Conservation (phyloP, 164 flowering plant species). For the Euptelea pleiosperma region DNA sequence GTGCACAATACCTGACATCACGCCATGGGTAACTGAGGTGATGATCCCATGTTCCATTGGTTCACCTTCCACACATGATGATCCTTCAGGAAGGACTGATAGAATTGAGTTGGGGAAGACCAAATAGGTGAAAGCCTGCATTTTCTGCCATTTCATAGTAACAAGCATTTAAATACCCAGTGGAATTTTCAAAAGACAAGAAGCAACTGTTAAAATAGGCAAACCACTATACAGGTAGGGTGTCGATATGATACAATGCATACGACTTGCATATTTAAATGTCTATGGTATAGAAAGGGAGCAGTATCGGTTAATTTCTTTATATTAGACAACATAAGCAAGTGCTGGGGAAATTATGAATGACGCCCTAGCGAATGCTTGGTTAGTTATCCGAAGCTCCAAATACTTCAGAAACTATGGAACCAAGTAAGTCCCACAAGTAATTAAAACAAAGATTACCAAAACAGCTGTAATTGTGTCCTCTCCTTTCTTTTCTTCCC, state of each 20-base stretch:
- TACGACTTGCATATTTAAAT: no score
- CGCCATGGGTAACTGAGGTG: slow-evolving; percentile 79
- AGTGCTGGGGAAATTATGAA: no score
- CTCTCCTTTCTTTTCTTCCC: no score
- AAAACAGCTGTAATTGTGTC: no score
- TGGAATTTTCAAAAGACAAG: not conserved
- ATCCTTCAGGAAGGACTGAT: slow-evolving; percentile 51
- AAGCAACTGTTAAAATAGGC: not conserved
- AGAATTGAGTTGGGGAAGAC: slow-evolving; percentile 68
- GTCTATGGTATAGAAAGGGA: no score
- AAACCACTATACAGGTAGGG: not conserved
- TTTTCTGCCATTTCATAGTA: slow-evolving; percentile 41
- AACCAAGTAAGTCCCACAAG: no score
- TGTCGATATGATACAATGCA: not conserved
- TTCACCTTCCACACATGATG: slow-evolving; percentile 40
- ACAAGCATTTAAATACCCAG: not conserved
- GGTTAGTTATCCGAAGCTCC: no score
- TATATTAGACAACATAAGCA: no score
- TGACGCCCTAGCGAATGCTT: no score
- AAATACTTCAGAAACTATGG: no score
- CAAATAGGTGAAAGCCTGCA: slow-evolving; percentile 71
- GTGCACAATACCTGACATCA: slow-evolving; percentile 60
- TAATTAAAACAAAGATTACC: no score
- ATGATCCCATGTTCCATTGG: slow-evolving; percentile 64
- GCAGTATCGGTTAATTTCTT: no score